Percentiles rank a stretch among this genome's conserved stretches.
Evolutionary conservation across 1,284 basidiomycete genomes (phyloP).

Genomic region (Apiotrichum montevideense): DNA sequence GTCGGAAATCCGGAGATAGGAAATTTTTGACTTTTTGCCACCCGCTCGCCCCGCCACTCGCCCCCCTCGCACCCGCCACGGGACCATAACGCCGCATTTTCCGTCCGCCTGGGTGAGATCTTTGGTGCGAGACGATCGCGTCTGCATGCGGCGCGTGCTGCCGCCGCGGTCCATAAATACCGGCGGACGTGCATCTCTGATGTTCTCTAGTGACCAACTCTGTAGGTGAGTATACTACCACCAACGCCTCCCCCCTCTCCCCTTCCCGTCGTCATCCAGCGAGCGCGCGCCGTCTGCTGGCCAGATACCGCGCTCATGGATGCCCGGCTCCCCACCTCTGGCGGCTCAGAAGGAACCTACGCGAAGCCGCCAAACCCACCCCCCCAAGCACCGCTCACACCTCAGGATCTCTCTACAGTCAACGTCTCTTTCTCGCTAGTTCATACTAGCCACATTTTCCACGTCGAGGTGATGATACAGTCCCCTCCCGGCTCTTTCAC

Average conservation of each 20-base stretch:
- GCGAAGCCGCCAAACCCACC: not conserved
- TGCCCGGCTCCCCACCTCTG: too few relatives aligned
- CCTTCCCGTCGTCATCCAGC: not conserved
- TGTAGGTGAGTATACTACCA: not conserved
- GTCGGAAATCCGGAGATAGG: too few relatives aligned
- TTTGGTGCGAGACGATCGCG: too few relatives aligned
- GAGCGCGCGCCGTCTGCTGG: not conserved
- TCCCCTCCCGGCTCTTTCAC: slow-evolving; percentile 45
- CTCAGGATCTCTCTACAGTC: slow-evolving; percentile 46
- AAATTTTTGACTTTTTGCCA: too few relatives aligned
- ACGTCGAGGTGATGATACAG: slow-evolving; percentile 47
- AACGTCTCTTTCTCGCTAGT: slow-evolving; percentile 44
- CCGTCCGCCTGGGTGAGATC: too few relatives aligned
- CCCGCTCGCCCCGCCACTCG: too few relatives aligned
- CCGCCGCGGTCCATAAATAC: not conserved
- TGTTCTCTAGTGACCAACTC: slow-evolving; percentile 1
- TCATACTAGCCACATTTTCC: slow-evolving; percentile 47
- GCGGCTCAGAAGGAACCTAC: too few relatives aligned
- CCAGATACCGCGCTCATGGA: too few relatives aligned
- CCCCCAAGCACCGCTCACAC: not conserved
- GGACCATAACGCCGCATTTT: too few relatives aligned
- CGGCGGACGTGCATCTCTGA: not conserved
- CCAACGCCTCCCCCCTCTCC: not conserved
- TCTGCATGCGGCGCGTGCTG: too few relatives aligned
- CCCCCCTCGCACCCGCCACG: too few relatives aligned